Evolutionary conservation across 2,329 filamentous ascomycete genomes (phyloP), one percentile per base, ranked within the genome.

Genomic region (Fusarium oligoseptatum): DNA sequence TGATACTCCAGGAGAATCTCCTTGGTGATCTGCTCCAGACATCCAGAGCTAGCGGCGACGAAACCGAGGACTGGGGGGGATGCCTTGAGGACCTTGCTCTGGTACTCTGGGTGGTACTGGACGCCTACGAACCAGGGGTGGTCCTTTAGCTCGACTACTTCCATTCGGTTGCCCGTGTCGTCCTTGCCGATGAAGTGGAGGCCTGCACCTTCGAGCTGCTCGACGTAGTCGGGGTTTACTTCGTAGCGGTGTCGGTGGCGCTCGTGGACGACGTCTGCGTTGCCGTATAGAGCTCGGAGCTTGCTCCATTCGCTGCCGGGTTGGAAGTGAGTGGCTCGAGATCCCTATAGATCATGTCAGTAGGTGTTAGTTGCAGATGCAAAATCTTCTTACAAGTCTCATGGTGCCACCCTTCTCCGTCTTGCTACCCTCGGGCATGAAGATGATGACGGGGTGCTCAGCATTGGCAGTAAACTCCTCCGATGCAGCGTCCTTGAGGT

Each of bases 191-290:
- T 74, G 57, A 73, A 64, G 27, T 77, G 92, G 36, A 98, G 86
- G 1, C 95, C 95, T 6, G 88, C 90, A 55, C 89, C 84, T 74
- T 94, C 88, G 4, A 98, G 87, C 36, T 84, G 84, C 5, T 92
- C 90, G 62, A 97, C 90, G 79, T 92, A 92, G 12, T 90, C 89
- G 0, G 95, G 95, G 84, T 97, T 97, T 74, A 97, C 94, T 85
- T 98, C 95, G 81, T 97, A 98, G 41, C 95, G 90, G 84, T 98
- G 95, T 70, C 95, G 91, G 83, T 98, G 95, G 60, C 95, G 90
- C 86, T 97, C 95, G 68, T 88, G 84, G 50, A 93, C 88, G 20
- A 84, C 82, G 1, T 86, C 82, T 2, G 84, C 85, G 2, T 85
- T 83, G 4, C 92, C 92, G 82, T 97, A 97, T 11, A 97, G 85